These are phyloP conservation scores for Debaryomyces singareniensis DNA, from an alignment of 1,139 yeast genomes.

Conservation along the genomic window DNA sequence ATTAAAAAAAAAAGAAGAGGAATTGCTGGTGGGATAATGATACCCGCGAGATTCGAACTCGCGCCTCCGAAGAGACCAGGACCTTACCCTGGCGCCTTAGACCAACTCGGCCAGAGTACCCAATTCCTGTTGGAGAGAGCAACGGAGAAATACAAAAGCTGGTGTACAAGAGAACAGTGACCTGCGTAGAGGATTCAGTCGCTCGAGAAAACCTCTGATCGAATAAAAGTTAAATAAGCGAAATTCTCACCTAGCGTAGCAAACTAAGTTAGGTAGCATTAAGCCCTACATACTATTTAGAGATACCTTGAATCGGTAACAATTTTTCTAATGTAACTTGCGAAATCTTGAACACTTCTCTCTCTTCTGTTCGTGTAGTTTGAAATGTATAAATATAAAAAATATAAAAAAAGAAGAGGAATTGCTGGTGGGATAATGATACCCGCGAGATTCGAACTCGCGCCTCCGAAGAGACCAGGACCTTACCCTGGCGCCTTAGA, in stretches of 20 bases:
- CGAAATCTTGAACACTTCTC: no score
- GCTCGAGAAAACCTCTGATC: slow-evolving; percentile 1
- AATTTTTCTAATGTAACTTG: no score
- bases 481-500: slow-evolving; percentile 47
- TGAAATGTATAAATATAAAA: no score
- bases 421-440: slow-evolving; percentile 38
- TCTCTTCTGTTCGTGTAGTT: no score
- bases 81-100: slow-evolving; percentile 48
- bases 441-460: slow-evolving; percentile 54
- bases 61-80: slow-evolving; percentile 56
- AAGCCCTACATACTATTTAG: slow-evolving; percentile 16
- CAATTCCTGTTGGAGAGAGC: no score
- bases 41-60: slow-evolving; percentile 53
- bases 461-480: slow-evolving; percentile 56
- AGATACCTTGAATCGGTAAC: no score
- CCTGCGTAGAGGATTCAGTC: not conserved
- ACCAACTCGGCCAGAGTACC: slow-evolving; percentile 46
- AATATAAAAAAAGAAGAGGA: slow-evolving; percentile 17
- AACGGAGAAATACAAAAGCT: slow-evolving; percentile 35
- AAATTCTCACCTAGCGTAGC: slow-evolving; percentile 2
- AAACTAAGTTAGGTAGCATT: slow-evolving; percentile 4
- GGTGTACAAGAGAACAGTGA: slow-evolving; percentile 1
- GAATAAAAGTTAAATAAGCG: slow-evolving; percentile 1
- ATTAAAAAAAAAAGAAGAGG: slow-evolving; percentile 12
- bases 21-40: slow-evolving; percentile 38